Evolutionary conservation across 352 stramenopile genomes (phyloP).

Genomic region (Blastocystis sp.): DNA sequence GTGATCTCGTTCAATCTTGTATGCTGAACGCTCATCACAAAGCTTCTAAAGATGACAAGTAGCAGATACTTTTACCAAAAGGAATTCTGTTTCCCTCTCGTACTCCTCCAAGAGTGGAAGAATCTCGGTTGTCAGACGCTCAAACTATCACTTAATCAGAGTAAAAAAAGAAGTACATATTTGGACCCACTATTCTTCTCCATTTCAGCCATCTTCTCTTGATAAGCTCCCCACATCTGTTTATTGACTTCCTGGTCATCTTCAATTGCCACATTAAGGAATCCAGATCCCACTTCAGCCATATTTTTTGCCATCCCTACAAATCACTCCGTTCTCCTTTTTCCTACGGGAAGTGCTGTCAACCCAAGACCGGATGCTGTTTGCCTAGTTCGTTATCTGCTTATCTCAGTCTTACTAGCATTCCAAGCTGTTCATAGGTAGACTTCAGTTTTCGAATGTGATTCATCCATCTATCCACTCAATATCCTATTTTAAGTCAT

Average conservation of each 20-base stretch:
- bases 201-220: background rate
- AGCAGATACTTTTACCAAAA: background rate
- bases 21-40: constrained; percentile 42
- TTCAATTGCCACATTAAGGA: constrained; percentile 15
- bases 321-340: background rate
- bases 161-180: background rate
- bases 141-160: background rate
- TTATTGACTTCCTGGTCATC: background rate
- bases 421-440: constrained; percentile 15
- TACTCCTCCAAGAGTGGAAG: constrained; percentile 30
- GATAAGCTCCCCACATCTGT: background rate
- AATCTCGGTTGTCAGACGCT: background rate
- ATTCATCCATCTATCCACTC: background rate
- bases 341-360: too few relatives aligned
- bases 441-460: constrained; percentile 14
- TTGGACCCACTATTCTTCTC: background rate
- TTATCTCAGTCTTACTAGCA: background rate
- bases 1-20: constrained; percentile 55
- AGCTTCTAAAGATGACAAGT: background rate
- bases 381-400: background rate
- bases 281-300: background rate
- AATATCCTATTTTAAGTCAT: background rate
- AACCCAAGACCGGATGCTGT: background rate
- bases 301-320: constrained; percentile 31
- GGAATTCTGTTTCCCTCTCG: background rate